These are phyloP conservation scores for Simplicillium aogashimaense DNA, from an alignment of 2,329 filamentous ascomycete genomes.

Conservation along the genomic window DNA sequence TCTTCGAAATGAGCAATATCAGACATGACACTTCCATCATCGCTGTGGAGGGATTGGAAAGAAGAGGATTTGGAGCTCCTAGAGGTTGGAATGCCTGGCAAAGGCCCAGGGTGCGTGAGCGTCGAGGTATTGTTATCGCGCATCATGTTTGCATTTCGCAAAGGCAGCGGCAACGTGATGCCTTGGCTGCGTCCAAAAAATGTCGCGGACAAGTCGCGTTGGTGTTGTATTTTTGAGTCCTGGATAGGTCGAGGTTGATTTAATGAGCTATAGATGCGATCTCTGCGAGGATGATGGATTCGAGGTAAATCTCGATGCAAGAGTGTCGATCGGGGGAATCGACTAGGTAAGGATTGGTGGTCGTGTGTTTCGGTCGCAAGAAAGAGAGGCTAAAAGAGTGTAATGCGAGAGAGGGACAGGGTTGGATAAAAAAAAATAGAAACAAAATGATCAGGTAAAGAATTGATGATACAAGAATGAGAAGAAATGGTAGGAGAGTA, in stretches of 20 bases:
- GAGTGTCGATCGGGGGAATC: too few species aligned
- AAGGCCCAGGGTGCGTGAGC: conserved; percentile 22
- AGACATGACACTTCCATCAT: conserved; percentile 58
- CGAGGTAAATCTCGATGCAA: too few species aligned
- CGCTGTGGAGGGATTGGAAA: conserved; percentile 68
- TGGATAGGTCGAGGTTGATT: too few species aligned
- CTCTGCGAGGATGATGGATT: too few species aligned
- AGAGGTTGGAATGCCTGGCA: conserved; percentile 61
- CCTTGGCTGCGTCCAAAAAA: too few species aligned
- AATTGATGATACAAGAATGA: not conserved
- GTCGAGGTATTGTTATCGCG: conserved; percentile 19
- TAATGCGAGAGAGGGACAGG: not conserved
- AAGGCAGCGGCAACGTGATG: too few species aligned
- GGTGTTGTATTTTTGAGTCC: too few species aligned
- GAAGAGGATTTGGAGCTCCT: conserved; percentile 90
- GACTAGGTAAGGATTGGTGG: too few species aligned
- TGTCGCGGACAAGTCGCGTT: too few species aligned
- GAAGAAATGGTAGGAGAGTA: not conserved
- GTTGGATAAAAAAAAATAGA: not conserved
- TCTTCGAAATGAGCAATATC: conserved; percentile 87
- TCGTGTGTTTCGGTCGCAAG: too few species aligned
- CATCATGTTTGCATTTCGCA: conserved; percentile 23
- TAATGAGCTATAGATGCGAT: too few species aligned
- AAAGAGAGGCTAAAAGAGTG: too few species aligned
- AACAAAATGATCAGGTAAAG: not conserved